phyloP scores from a whole-genome alignment of 176 grass and related monocot species.

The Otatea glauca region DNA sequence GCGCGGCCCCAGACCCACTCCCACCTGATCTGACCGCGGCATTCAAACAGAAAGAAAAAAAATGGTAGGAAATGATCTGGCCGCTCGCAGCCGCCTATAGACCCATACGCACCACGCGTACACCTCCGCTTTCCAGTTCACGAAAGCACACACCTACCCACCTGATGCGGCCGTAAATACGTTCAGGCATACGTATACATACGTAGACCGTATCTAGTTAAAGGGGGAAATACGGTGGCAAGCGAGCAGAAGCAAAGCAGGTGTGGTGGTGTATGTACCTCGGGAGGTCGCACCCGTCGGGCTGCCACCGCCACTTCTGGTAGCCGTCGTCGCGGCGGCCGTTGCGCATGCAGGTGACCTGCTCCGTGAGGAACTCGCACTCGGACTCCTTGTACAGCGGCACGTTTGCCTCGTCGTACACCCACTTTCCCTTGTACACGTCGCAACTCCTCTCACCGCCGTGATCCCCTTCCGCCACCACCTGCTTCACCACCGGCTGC shows the following conservation, averaged over 20 bases:
- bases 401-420: slow-evolving; percentile 64
- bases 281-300: slow-evolving; percentile 71
- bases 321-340: slow-evolving; percentile 78
- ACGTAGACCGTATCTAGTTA: background rate
- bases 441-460: slow-evolving; percentile 52
- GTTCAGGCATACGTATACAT: background rate
- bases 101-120: slow-evolving; percentile 32
- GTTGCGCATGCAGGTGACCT: slow-evolving; percentile 95
- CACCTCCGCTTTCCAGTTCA: slow-evolving; percentile 29
- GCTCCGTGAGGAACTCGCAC: slow-evolving; percentile 88
- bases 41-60: background rate
- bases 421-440: slow-evolving; percentile 67
- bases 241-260: background rate
- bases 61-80: slow-evolving; percentile 19
- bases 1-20: too few relatives aligned
- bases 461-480: background rate
- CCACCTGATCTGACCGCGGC: background rate
- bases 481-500: slow-evolving; percentile 10
- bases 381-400: slow-evolving; percentile 68
- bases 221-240: background rate
- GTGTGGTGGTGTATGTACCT: slow-evolving; percentile 42
- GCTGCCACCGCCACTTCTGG: slow-evolving; percentile 97
- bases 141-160: slow-evolving; percentile 43
- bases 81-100: slow-evolving; percentile 27
- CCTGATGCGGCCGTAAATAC: background rate